Evolutionary conservation across 2,329 filamentous ascomycete genomes (phyloP), one percentile per base, ranked within the genome.

Genomic region (Talaromyces atroroseus): DNA sequence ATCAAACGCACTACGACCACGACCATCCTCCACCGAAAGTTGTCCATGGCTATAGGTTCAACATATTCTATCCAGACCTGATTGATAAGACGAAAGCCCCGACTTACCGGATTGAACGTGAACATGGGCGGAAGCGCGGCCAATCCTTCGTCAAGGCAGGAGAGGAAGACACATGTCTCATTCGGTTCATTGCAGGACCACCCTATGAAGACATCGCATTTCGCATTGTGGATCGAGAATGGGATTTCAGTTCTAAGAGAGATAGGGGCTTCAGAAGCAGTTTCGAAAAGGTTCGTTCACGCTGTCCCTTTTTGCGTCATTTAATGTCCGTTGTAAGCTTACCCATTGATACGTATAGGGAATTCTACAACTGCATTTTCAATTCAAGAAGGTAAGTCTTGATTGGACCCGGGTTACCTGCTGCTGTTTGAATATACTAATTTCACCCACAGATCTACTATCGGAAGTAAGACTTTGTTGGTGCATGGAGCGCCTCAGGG

Each of bases 1-100:
- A 99, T 68, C 94, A 99, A 75, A 99, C 94, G 12, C 94, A 99
- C 74, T 99, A 99, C 76, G 94, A 97, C 71, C 90, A 96, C 71
- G 92, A 97, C 69, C 96, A 97, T 67, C 94, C 94, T 2, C 94
- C 94, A 1, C 94, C 94, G 24, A 96, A 96, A 75, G 92, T 99
- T 6, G 94, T 99, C 11, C 94, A 99, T 71, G 94, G 94, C 56
- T 99, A 99, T 80, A 96, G 95, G 72, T 99, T 99, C 81, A 97
- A 99, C 76, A 92, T 99, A 52, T 99, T 99, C 75, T 99, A 99
- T 68, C 94, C 94, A 0, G 94, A 99, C 65, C 83, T 99, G 32
- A 90, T 97, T 66, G 92, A 97, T 77, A 95, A 92, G 75, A 84
- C 87, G 32, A 96, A 92, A 73, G 92, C 94, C 1, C 94, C 94